These are phyloP conservation scores for Fraxinus quadrangulata DNA, from an alignment of 257 asterid species.

Conservation along the genomic window DNA sequence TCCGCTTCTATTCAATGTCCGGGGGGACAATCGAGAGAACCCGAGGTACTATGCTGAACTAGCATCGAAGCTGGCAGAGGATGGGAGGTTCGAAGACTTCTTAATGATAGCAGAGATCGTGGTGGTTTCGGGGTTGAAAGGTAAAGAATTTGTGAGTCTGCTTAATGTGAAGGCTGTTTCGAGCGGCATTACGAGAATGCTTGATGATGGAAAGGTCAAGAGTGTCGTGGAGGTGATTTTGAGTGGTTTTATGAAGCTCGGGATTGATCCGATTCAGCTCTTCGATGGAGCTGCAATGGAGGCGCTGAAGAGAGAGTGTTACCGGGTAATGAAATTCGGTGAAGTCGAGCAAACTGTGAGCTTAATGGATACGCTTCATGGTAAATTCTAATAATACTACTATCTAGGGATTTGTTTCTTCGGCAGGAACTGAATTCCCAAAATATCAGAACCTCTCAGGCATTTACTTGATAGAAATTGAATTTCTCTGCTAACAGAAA, in stretches of 20 bases:
- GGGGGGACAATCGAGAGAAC: slow-evolving; percentile 44
- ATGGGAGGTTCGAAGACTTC: slow-evolving; percentile 73
- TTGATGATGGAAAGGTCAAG: slow-evolving; percentile 45
- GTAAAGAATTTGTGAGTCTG: slow-evolving; percentile 42
- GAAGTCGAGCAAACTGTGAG: slow-evolving; percentile 52
- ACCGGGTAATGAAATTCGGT: slow-evolving; percentile 45
- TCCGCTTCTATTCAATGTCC: slow-evolving; percentile 49
- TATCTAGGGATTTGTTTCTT: background rate
- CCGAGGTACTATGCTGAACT: slow-evolving; percentile 62
- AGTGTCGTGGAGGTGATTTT: slow-evolving; percentile 41
- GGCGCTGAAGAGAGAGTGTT: slow-evolving; percentile 56
- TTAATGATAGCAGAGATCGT: slow-evolving; percentile 64
- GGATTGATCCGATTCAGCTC: slow-evolving; percentile 49
- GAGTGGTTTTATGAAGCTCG: slow-evolving; percentile 52
- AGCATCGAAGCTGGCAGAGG: slow-evolving; percentile 72
- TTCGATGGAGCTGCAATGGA: slow-evolving; percentile 51
- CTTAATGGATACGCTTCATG: slow-evolving; percentile 63
- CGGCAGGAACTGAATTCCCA: background rate
- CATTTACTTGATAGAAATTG: background rate
- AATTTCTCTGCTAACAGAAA: background rate
- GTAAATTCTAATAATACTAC: slow-evolving; percentile 33
- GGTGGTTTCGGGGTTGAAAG: slow-evolving; percentile 58
- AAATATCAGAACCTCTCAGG: background rate
- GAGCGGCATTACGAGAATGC: slow-evolving; percentile 49
- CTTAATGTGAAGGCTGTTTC: slow-evolving; percentile 49